Evolutionary conservation across 2,329 filamentous ascomycete genomes (phyloP).

Genomic region (Cladosporium phlei): DNA sequence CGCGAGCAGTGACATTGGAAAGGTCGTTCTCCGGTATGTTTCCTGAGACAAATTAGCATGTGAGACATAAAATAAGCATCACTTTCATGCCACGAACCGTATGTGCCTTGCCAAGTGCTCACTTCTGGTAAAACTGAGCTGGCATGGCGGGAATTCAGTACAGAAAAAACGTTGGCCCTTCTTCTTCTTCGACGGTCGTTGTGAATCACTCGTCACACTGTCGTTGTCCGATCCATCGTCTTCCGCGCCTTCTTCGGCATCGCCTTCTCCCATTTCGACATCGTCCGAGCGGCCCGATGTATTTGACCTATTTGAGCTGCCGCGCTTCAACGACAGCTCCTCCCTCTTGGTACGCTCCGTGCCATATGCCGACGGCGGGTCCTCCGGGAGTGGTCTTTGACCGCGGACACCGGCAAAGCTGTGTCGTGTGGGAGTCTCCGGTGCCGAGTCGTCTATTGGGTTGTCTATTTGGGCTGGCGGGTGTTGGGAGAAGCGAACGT

Average conservation of each 20-base stretch:
- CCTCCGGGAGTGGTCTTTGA: slow-evolving; percentile 42
- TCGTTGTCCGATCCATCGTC: slow-evolving; percentile 53
- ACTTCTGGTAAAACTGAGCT: slow-evolving; percentile 88
- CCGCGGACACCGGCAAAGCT: slow-evolving; percentile 45
- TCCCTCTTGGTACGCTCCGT: slow-evolving; percentile 14
- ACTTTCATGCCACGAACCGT: slow-evolving; percentile 56
- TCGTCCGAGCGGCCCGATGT: slow-evolving; percentile 63
- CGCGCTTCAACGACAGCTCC: slow-evolving; percentile 44
- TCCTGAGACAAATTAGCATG: slow-evolving; percentile 51
- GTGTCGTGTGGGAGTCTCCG: slow-evolving; percentile 30
- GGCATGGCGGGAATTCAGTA: slow-evolving; percentile 89
- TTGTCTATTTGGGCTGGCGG: slow-evolving; percentile 32
- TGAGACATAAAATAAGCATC: background rate
- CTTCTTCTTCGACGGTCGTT: slow-evolving; percentile 84
- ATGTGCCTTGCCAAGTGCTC: slow-evolving; percentile 95
- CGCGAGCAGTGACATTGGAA: slow-evolving; percentile 95
- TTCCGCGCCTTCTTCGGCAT: slow-evolving; percentile 68
- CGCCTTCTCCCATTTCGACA: slow-evolving; percentile 66
- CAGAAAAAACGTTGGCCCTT: slow-evolving; percentile 96
- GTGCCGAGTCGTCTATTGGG: slow-evolving; percentile 30
- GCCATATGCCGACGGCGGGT: slow-evolving; percentile 16
- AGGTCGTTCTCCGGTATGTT: slow-evolving; percentile 94
- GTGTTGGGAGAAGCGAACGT: slow-evolving; percentile 36
- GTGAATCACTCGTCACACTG: slow-evolving; percentile 53
- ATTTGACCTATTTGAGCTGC: slow-evolving; percentile 57